phyloP scores from a whole-genome alignment of 2,329 filamentous ascomycete genomes.

The Diaporthe humulicola region DNA sequence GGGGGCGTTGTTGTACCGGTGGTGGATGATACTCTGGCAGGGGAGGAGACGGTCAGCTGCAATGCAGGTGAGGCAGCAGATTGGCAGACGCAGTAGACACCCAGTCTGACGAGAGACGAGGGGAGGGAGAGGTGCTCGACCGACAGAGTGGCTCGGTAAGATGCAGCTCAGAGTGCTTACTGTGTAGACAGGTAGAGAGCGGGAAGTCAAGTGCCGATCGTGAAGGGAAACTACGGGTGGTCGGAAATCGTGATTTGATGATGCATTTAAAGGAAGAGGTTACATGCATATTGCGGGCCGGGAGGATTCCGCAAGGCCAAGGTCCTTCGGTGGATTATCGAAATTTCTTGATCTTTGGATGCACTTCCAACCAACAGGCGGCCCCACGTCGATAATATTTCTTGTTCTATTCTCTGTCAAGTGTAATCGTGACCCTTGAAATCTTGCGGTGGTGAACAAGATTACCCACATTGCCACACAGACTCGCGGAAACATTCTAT shows the following conservation, averaged over 20 bases:
- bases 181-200: neutral
- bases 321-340: neutral
- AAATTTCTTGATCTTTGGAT: neutral
- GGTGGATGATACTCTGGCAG: neutral
- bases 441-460: neutral
- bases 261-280: slow-evolving; percentile 24
- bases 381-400: neutral
- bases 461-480: neutral
- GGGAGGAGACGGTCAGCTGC: slow-evolving; percentile 1
- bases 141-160: neutral
- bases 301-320: slow-evolving; percentile 13
- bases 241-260: neutral
- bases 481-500: neutral
- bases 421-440: neutral
- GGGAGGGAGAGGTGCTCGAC: neutral
- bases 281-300: slow-evolving; percentile 12
- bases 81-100: neutral
- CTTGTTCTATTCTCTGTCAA: neutral
- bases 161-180: neutral
- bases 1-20: neutral
- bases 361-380: neutral
- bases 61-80: neutral
- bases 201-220: slow-evolving; percentile 14
- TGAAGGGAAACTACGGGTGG: neutral
- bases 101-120: neutral